These are phyloP conservation scores for Cladophialophora immunda DNA, from an alignment of 2,329 filamentous ascomycete genomes.

Conservation along the genomic window DNA sequence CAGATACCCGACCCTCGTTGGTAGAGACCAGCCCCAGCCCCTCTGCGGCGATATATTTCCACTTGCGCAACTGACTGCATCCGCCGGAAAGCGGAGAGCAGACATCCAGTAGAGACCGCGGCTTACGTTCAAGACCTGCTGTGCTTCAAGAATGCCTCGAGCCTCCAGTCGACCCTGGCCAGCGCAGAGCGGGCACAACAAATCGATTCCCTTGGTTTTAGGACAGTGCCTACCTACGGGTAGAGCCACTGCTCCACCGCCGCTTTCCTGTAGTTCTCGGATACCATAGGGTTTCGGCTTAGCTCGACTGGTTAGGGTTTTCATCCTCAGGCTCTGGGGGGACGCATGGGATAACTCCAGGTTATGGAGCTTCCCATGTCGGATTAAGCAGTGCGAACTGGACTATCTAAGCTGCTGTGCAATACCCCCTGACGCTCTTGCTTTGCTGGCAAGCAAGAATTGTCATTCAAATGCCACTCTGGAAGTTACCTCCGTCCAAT, in stretches of 20 bases:
- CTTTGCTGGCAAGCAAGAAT: neutral
- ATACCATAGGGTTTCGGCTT: neutral
- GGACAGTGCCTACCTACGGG: neutral
- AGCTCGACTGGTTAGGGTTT: neutral
- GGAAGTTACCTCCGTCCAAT: neutral
- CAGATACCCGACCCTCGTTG: constrained; percentile 10
- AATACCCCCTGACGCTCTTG: neutral
- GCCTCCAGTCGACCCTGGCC: neutral
- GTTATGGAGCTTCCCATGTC: neutral
- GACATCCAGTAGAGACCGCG: neutral
- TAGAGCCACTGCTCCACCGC: neutral
- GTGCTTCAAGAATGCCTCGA: neutral
- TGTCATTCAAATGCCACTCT: neutral
- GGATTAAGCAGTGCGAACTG: neutral
- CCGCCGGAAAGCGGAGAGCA: neutral
- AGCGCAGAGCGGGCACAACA: neutral
- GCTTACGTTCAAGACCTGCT: neutral
- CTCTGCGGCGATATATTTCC: constrained; percentile 30
- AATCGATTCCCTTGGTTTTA: neutral
- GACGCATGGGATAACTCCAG: neutral
- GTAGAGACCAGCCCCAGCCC: neutral
- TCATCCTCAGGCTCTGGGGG: neutral
- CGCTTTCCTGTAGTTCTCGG: constrained; percentile 3
- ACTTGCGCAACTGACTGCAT: constrained; percentile 3
- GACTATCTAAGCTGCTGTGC: neutral